Evolutionary conservation across 139 green algal species (phyloP).

Genomic region (Volvox africanus): DNA sequence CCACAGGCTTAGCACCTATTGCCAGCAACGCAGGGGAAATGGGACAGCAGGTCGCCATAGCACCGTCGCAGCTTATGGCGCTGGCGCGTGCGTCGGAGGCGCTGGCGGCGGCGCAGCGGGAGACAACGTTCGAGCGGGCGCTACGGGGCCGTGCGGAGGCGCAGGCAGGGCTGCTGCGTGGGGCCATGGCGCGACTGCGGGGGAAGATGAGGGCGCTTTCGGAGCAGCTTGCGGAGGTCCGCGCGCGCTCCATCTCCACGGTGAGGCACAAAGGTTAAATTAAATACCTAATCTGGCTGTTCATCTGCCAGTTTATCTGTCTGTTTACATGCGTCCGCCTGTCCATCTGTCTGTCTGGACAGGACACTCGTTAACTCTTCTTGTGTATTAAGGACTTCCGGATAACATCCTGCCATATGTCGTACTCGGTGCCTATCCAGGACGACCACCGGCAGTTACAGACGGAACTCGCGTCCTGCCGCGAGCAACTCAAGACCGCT

Average conservation of each 20-base stretch:
- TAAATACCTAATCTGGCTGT: no score
- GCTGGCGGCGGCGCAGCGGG: conserved; percentile 61
- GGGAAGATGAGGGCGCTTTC: conserved; percentile 16
- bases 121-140: conserved; percentile 47
- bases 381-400: neutral
- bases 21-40: no score
- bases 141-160: conserved; percentile 50
- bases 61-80: conserved; percentile 40
- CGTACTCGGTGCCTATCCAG: neutral
- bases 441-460: conserved; percentile 50
- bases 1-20: no score
- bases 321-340: neutral
- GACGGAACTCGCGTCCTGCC: conserved; percentile 54
- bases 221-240: conserved; percentile 41
- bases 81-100: conserved; percentile 48
- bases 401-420: no score
- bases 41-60: neutral
- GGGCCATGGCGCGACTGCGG: conserved; percentile 37
- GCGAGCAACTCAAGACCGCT: conserved; percentile 56
- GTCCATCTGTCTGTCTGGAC: neutral
- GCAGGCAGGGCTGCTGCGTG: conserved; percentile 10
- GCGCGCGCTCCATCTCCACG: neutral
- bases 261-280: no score
- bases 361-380: no score
- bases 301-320: no score